Evolutionary conservation across 257 asterid genomes (phyloP), one percentile per base, ranked within the genome.

Genomic region (Paulownia fortunei): DNA sequence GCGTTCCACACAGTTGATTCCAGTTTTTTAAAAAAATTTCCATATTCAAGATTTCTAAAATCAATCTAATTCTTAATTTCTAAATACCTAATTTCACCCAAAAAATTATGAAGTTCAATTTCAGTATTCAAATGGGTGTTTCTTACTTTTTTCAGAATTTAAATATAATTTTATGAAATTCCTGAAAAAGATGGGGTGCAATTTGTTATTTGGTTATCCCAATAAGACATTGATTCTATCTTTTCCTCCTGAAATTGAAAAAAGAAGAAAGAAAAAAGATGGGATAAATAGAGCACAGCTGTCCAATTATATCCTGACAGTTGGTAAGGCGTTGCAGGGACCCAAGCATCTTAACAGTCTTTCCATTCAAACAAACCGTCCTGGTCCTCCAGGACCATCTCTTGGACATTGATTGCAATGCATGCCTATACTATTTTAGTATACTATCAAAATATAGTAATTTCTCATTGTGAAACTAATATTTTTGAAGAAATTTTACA

Each of bases 291-390:
- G 16, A 23, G 37, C 2, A n/a, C 8, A 58, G 46, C 27, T 73
- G 26, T 76, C 76, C 27, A 19, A 23, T 77, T 54, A 36, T 23
- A 9, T 67, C 21, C 42, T 37, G 49, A 80, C 76, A 61, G 36
- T 59, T 42, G 61, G 2, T 49, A 23, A 8, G 44, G 36, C 39
- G 27, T 72, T 18, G 62, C 19, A 13, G 42, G 72, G 52, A 6
- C n/a, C 68, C 54, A 18, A 39, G 70, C 66, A 47, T 60, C 54
- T 13, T n/a, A 27, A 26, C 51, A 11, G n/a, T 21, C 41, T 51
- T 56, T 52, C 54, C 23, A 54, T 76, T 39, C 68, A 76, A 66
- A 67, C 81, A 76, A 67, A 26, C 61, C 27, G 21, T 68, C 81
- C 21, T 67, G 49, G 51, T 37, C 56, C 55, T 52, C 62, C 42